Evolutionary conservation across 2,329 filamentous ascomycete genomes (phyloP).

Genomic region (Exophiala xenobiotica): DNA sequence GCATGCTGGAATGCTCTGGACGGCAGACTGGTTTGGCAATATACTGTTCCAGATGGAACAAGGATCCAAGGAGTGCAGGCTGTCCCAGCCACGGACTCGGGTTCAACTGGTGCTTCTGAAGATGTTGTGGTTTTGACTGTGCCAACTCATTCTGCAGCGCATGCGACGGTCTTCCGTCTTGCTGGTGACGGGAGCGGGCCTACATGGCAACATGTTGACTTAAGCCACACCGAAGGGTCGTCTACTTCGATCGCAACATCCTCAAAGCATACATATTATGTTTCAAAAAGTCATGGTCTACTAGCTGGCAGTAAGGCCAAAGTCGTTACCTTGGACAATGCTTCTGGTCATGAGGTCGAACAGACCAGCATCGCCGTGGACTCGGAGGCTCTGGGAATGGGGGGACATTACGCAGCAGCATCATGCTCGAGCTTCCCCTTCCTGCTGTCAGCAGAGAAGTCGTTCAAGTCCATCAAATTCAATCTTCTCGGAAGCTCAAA

Average conservation of each 20-base stretch:
- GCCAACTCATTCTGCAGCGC: slow-evolving; percentile 59
- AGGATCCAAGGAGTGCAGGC: slow-evolving; percentile 33
- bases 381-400: slow-evolving; percentile 57
- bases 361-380: slow-evolving; percentile 73
- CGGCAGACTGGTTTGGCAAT: slow-evolving; percentile 76
- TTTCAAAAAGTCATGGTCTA: slow-evolving; percentile 67
- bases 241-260: slow-evolving; percentile 75
- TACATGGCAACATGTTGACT: slow-evolving; percentile 75
- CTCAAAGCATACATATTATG: slow-evolving; percentile 68
- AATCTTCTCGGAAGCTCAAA: slow-evolving; percentile 47
- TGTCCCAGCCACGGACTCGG: slow-evolving; percentile 36
- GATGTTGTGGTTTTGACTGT: slow-evolving; percentile 66
- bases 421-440: slow-evolving; percentile 43
- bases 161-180: slow-evolving; percentile 58
- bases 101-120: slow-evolving; percentile 59
- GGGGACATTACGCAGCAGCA: slow-evolving; percentile 13
- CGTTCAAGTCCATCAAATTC: slow-evolving; percentile 44
- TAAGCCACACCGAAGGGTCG: slow-evolving; percentile 61
- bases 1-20: slow-evolving; percentile 80
- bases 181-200: slow-evolving; percentile 69
- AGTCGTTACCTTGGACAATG: slow-evolving; percentile 69
- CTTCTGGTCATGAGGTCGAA: slow-evolving; percentile 69
- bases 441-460: slow-evolving; percentile 47
- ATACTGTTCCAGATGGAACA: slow-evolving; percentile 53
- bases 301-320: slow-evolving; percentile 73